phyloP scores from a whole-genome alignment of 1,284 basidiomycete genomes.

The Fomitopsis schrenkii region DNA sequence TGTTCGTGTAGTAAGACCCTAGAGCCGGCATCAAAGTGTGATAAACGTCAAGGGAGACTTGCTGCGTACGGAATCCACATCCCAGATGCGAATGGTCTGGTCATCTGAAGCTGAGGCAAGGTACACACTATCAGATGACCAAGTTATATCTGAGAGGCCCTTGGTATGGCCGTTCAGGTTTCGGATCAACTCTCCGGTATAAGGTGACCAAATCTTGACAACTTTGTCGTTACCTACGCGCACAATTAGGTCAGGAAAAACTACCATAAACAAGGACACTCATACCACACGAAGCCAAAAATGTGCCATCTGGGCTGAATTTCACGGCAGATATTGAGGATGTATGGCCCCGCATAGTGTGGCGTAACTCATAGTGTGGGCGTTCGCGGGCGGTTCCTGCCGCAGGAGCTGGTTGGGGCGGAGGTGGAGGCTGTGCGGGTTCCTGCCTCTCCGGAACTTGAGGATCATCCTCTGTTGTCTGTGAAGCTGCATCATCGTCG shows the following conservation, averaged over 20 bases:
- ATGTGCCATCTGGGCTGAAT: conserved; percentile 77
- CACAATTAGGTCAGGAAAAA: background rate
- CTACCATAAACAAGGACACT: conserved; percentile 19
- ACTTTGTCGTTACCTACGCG: conserved; percentile 64
- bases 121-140: conserved; percentile 79
- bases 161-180: conserved; percentile 71
- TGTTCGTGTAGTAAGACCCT: conserved; percentile 66
- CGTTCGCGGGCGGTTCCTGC: conserved; percentile 41
- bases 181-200: conserved; percentile 71
- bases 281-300: conserved; percentile 75
- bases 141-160: conserved; percentile 86
- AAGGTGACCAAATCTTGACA: conserved; percentile 79
- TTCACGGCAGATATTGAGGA: conserved; percentile 79
- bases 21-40: conserved; percentile 5
- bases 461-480: conserved; percentile 79
- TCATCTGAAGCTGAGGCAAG: conserved; percentile 92
- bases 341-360: conserved; percentile 68
- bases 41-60: background rate
- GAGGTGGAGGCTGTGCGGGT: conserved; percentile 29
- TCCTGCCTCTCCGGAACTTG: conserved; percentile 60
- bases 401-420: conserved; percentile 24
- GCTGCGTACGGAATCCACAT: conserved; percentile 64
- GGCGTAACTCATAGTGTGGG: conserved; percentile 67
- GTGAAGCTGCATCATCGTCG: conserved; percentile 74
- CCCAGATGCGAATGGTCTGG: conserved; percentile 82